Conservation (phyloP, 2,329 filamentous ascomycete genomes). For the Stemphylium lycopersici region DNA sequence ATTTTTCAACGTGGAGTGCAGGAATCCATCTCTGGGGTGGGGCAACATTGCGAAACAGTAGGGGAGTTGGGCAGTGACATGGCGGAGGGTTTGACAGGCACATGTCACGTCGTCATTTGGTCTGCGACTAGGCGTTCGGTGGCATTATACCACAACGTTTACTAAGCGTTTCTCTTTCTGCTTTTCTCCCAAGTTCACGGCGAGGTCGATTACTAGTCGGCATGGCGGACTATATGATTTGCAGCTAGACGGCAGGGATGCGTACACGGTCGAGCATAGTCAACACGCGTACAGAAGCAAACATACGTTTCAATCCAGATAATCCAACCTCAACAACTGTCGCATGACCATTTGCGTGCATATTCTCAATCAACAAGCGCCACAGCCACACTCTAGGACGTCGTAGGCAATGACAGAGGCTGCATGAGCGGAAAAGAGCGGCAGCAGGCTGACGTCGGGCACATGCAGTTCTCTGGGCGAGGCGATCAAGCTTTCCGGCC, state of each 20-base stretch:
- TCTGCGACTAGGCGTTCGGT: conserved; percentile 27
- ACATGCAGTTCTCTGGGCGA: conserved; percentile 5
- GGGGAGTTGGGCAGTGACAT: neutral
- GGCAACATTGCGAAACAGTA: conserved; percentile 19
- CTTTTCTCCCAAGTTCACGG: conserved; percentile 5
- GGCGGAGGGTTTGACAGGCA: conserved; percentile 13
- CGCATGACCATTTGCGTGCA: neutral
- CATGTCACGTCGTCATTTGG: conserved; percentile 21
- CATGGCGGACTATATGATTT: neutral
- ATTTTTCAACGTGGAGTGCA: conserved; percentile 22
- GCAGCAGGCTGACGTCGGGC: conserved; percentile 7
- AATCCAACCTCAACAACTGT: neutral
- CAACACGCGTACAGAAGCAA: conserved; percentile 2
- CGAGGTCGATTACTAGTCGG: neutral
- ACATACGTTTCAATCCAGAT: conserved; percentile 7
- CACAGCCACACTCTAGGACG: conserved; percentile 1
- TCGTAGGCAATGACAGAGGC: neutral
- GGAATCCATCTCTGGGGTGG: conserved; percentile 4
- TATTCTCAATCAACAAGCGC: neutral
- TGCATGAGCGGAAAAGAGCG: neutral
- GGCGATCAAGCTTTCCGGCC: conserved; percentile 10
- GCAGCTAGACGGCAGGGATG: conserved; percentile 10
- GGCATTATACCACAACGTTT: conserved; percentile 42
- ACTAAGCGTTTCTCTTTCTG: conserved; percentile 20
- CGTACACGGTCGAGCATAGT: neutral